These are phyloP conservation scores for Fusarium aywerte DNA, from an alignment of 2,329 filamentous ascomycete species.

Conservation along the genomic window DNA sequence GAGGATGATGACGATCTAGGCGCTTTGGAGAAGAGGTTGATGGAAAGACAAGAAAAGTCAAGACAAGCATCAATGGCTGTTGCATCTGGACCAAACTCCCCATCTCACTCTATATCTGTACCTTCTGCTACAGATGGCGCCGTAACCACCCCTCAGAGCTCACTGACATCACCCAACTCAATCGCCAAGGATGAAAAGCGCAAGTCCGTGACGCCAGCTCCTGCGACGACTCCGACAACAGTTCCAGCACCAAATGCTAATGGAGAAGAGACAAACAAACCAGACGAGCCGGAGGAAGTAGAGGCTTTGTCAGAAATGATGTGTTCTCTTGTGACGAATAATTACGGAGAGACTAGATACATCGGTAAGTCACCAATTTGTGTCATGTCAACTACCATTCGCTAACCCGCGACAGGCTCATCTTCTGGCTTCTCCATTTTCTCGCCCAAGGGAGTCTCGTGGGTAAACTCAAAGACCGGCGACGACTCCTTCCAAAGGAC, in stretches of 20 bases:
- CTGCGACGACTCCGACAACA: conserved; percentile 15
- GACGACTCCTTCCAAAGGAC: conserved; percentile 94
- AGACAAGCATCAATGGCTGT: conserved; percentile 60
- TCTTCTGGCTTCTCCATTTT: conserved; percentile 99
- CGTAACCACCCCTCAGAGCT: conserved; percentile 63
- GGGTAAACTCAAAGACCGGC: conserved; percentile 98
- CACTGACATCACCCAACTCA: conserved; percentile 63
- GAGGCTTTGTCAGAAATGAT: conserved; percentile 97
- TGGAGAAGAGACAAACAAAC: conserved; percentile 43
- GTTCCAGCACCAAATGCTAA: conserved; percentile 12
- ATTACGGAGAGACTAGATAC: conserved; percentile 92
- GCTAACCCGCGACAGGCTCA: conserved; percentile 70
- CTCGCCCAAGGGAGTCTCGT: conserved; percentile 96
- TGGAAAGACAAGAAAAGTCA: conserved; percentile 66
- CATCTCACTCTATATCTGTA: conserved; percentile 58
- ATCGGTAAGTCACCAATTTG: conserved; percentile 71
- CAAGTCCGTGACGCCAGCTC: conserved; percentile 44
- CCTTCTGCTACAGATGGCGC: conserved; percentile 52
- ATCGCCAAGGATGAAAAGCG: conserved; percentile 52
- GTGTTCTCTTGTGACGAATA: conserved; percentile 97
- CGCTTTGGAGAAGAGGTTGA: conserved; percentile 81
- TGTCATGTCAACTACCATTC: not conserved
- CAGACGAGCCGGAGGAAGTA: conserved; percentile 68
- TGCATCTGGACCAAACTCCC: conserved; percentile 63
- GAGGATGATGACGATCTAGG: conserved; percentile 91